A percentile compares a stretch with the other conserved stretches of the same genome.
These are phyloP conservation scores for Tremellales sp. DNA, from an alignment of 1,284 basidiomycete genomes.

Conservation along the genomic window DNA sequence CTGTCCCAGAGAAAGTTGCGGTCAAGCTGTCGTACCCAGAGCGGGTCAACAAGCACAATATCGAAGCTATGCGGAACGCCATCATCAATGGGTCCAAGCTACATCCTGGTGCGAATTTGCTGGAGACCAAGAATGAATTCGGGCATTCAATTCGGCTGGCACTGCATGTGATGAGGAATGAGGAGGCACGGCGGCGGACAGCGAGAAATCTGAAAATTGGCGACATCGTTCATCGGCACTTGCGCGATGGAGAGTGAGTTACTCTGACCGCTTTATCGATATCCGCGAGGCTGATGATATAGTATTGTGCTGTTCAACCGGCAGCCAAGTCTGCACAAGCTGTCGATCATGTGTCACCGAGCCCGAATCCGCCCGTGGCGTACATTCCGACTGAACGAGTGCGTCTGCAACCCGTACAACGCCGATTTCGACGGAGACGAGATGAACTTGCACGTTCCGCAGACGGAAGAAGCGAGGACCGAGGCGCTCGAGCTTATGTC, in stretches of 20 bases:
- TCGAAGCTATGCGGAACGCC: conserved; percentile 70
- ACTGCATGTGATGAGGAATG: conserved; percentile 38
- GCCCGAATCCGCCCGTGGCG: conserved; percentile 90
- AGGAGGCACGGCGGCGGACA: conserved; percentile 30
- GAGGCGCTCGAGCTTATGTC: conserved; percentile 98
- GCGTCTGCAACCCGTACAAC: conserved; percentile 98
- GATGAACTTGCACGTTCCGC: conserved; percentile 99
- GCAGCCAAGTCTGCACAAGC: conserved; percentile 95
- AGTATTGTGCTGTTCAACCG: conserved; percentile 95
- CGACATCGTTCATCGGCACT: conserved; percentile 57
- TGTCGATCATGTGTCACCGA: conserved; percentile 98
- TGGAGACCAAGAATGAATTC: conserved; percentile 60
- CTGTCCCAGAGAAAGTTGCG: conserved; percentile 92
- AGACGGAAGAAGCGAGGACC: conserved; percentile 97
- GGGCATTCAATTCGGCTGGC: conserved; percentile 21
- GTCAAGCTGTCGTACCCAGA: conserved; percentile 96
- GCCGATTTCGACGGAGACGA: conserved; percentile 99
- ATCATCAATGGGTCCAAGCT: conserved; percentile 85
- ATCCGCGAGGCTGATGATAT: conserved; percentile 16
- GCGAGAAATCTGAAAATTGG: conserved; percentile 44
- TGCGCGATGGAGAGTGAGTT: conserved; percentile 82
- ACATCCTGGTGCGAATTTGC: conserved; percentile 93
- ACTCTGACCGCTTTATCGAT: neutral
- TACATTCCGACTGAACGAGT: conserved; percentile 96
- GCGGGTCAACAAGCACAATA: conserved; percentile 88